Conservation (phyloP, 164 flowering plant genomes). For the Stephania cephalantha region DNA sequence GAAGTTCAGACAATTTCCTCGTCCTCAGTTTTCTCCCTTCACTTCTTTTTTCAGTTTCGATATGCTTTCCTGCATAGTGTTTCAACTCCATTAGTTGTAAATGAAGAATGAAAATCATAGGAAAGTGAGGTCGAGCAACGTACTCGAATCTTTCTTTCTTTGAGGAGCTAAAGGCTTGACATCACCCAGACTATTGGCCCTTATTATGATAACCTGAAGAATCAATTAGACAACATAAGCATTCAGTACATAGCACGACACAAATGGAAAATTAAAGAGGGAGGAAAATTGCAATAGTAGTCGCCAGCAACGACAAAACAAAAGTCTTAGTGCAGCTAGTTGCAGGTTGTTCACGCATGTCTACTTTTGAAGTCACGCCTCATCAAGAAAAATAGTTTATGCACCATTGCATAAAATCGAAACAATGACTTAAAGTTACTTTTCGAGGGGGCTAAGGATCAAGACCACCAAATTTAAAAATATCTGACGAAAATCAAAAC, state of each 20-base stretch:
- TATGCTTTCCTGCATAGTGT: slow-evolving; percentile 5
- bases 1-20: slow-evolving; percentile 15
- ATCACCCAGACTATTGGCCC: neutral
- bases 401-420: neutral
- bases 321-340: neutral
- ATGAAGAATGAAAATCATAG: neutral
- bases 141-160: neutral
- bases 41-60: neutral
- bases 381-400: no score
- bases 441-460: neutral
- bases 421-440: neutral
- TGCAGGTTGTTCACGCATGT: no score
- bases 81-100: neutral
- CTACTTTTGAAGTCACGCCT: neutral
- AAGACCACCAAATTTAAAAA: neutral
- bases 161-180: neutral
- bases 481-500: neutral
- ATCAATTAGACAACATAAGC: neutral
- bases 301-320: neutral
- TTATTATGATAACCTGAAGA: slow-evolving; percentile 6
- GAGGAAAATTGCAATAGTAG: neutral
- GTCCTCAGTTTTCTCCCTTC: slow-evolving; percentile 16
- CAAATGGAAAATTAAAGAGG: neutral
- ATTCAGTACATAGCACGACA: neutral
- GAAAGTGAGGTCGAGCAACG: neutral